A percentile compares a stretch with the other conserved stretches of the same genome.
These are phyloP conservation scores for Epicoccum nigrum DNA, from an alignment of 2,329 filamentous ascomycete genomes.

Conservation along the genomic window DNA sequence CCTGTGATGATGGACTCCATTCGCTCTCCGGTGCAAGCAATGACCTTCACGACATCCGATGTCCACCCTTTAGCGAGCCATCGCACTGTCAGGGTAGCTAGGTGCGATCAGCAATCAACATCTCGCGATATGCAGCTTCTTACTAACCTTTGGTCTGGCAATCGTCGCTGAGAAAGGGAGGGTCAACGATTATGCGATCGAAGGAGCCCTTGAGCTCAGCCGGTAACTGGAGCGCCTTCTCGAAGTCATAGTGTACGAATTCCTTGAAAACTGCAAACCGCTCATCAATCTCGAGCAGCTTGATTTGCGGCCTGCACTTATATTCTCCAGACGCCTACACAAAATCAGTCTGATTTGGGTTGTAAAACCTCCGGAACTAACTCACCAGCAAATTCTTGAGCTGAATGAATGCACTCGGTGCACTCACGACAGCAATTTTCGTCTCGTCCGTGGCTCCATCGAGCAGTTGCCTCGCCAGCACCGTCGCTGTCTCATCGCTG, in stretches of 20 bases:
- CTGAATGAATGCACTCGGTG: conserved; percentile 78
- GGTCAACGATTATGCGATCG: conserved; percentile 76
- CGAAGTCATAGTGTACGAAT: conserved; percentile 77
- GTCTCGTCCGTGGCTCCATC: conserved; percentile 63
- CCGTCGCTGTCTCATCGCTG: conserved; percentile 71
- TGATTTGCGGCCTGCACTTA: conserved; percentile 59
- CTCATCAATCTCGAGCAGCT: conserved; percentile 75
- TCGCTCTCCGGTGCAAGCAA: conserved; percentile 79
- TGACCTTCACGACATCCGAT: conserved; percentile 52
- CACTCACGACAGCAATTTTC: conserved; percentile 72
- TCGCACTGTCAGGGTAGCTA: conserved; percentile 75
- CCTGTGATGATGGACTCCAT: conserved; percentile 67
- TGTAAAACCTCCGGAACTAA: not conserved
- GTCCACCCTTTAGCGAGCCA: conserved; percentile 67
- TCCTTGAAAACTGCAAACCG: conserved; percentile 76
- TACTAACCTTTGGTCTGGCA: conserved; percentile 75
- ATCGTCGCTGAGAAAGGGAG: conserved; percentile 79
- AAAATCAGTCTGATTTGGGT: conserved; percentile 1
- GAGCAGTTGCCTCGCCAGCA: conserved; percentile 69
- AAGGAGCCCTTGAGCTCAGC: conserved; percentile 66
- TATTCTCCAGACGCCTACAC: conserved; percentile 40
- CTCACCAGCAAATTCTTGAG: conserved; percentile 72
- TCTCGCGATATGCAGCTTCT: not conserved
- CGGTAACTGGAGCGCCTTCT: conserved; percentile 69
- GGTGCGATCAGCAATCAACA: conserved; percentile 16